Evolutionary conservation across 331 rosid species (phyloP).

Genomic region (Erythrophleum ivorense): DNA sequence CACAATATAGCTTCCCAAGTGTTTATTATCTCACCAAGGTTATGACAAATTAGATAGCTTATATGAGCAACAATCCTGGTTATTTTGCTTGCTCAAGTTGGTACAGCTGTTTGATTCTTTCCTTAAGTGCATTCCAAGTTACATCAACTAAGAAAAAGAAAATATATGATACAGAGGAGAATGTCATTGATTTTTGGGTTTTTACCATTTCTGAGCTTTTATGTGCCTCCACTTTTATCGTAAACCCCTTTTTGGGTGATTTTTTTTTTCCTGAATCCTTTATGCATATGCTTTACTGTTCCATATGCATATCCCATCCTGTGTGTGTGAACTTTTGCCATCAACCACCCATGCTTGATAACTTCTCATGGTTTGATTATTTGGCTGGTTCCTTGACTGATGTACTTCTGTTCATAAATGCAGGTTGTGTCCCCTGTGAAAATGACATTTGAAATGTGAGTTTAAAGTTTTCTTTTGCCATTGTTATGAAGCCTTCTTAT

Average conservation of each 20-base stretch:
- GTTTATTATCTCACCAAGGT: background rate
- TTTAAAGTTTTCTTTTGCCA: background rate
- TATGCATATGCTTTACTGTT: background rate
- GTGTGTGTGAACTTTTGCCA: slow-evolving; percentile 4
- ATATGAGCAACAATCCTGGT: background rate
- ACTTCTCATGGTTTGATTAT: slow-evolving; percentile 4
- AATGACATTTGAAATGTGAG: slow-evolving; percentile 97
- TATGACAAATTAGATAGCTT: background rate
- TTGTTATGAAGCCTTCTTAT: slow-evolving; percentile 25
- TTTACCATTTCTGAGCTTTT: background rate
- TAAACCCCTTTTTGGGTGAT: background rate
- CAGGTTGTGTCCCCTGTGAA: slow-evolving; percentile 95
- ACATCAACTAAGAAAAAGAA: background rate
- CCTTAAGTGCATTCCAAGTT: background rate
- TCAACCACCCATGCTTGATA: background rate
- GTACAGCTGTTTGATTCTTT: slow-evolving; percentile 1
- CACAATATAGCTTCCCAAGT: background rate
- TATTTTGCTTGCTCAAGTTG: background rate
- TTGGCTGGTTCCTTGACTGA: slow-evolving; percentile 16
- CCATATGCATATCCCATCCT: background rate
- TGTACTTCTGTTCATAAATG: slow-evolving; percentile 30
- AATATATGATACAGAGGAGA: background rate
- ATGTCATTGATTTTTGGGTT: background rate
- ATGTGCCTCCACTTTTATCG: background rate
- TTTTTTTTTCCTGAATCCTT: slow-evolving; percentile 2